Evolutionary conservation across 352 stramenopile genomes (phyloP).

Genomic region (Phytophthora boehmeriae): DNA sequence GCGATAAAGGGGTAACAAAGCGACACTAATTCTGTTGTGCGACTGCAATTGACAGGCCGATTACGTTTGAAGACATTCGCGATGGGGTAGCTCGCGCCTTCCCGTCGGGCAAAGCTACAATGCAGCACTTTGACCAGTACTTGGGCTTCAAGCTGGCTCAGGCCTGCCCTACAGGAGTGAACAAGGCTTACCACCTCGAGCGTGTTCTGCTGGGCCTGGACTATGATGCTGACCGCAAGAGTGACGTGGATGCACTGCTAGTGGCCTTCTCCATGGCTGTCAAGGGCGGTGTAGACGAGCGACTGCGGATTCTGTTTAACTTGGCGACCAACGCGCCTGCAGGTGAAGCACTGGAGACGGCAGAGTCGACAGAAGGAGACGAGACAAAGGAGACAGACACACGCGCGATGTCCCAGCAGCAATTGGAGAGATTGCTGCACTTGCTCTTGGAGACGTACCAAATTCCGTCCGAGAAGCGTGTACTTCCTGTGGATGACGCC

Average conservation of each 20-base stretch:
- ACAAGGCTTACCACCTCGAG: constrained; percentile 80
- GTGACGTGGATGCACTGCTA: constrained; percentile 71
- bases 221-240: constrained; percentile 59
- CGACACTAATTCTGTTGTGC: constrained; percentile 1
- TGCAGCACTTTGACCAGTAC: constrained; percentile 84
- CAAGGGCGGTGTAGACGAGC: constrained; percentile 74
- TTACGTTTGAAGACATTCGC: constrained; percentile 54
- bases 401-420: constrained; percentile 56
- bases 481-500: constrained; percentile 64
- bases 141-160: constrained; percentile 72
- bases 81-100: constrained; percentile 60
- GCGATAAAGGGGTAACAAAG: neutral
- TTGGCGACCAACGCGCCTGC: constrained; percentile 51
- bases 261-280: constrained; percentile 86
- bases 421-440: constrained; percentile 69
- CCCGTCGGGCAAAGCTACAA: constrained; percentile 61
- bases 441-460: constrained; percentile 81
- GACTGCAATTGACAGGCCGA: constrained; percentile 37
- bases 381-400: constrained; percentile 33
- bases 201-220: constrained; percentile 73
- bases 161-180: constrained; percentile 58
- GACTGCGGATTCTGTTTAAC: constrained; percentile 75
- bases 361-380: constrained; percentile 13
- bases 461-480: constrained; percentile 85
- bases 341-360: constrained; percentile 21